Evolutionary conservation across 2,329 filamentous ascomycete genomes (phyloP).

Genomic region (Epichloe uncinata): DNA sequence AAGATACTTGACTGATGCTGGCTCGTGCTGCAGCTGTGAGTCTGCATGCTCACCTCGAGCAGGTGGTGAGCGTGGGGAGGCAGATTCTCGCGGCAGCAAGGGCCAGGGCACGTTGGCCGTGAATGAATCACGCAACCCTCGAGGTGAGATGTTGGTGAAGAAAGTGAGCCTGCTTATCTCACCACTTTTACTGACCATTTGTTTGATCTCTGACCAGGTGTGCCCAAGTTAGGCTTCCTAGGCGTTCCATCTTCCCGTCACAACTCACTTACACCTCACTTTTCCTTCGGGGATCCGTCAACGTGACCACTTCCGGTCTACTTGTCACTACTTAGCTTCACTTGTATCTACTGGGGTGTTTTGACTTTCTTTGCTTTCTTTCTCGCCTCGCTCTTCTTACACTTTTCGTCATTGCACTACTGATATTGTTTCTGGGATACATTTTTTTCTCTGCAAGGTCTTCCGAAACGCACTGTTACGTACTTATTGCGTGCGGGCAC

Average conservation of each 20-base stretch:
- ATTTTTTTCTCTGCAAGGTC: neutral
- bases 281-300: neutral
- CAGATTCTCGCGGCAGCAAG: neutral
- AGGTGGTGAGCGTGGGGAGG: neutral
- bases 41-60: neutral
- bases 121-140: neutral
- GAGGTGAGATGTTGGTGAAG: neutral
- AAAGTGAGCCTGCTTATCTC: neutral
- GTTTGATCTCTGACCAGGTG: neutral
- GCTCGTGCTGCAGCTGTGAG: neutral
- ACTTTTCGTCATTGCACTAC: neutral
- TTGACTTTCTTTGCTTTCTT: neutral
- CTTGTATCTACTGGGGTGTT: neutral
- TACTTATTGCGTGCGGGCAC: neutral
- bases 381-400: neutral
- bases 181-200: neutral
- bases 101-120: neutral
- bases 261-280: conserved; percentile 2
- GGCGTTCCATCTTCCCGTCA: neutral
- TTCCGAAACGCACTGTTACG: neutral
- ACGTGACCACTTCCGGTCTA: neutral
- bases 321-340: neutral
- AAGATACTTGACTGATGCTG: neutral
- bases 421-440: neutral
- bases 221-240: neutral